Base-by-base conservation (phyloP, 2,329 filamentous ascomycete species). In the Fusarium multiceps region DNA sequence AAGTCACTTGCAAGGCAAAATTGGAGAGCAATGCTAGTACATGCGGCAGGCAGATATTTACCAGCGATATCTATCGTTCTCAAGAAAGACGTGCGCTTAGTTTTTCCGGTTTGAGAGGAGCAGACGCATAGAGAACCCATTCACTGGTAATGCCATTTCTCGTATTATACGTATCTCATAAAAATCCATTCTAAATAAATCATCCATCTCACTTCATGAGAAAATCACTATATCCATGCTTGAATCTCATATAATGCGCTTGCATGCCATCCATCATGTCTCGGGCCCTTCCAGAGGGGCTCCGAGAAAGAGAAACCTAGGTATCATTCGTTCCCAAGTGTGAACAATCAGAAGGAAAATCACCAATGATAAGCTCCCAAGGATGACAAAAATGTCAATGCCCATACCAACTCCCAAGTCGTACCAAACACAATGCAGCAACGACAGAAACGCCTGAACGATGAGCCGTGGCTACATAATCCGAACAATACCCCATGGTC, bases 361-460 rank as follows among this genome's bases (percentile, higher is more conserved):
- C 51, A 51, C 37, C 40, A 65, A 65, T 54, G 63, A 66, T 63
- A 60, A 63, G 51, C 54, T 56, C 53, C 25, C 56, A 66, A 70
- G 59, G 30, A 59, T 47, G 69, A 65, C 59, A 67, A 61, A 56
- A 50, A 50, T 50, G 27, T 9, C 47, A 40, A 66, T 64, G 63
- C 59, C 72, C 47, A 66, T 72, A 51, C 51, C 65, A 76, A 76
- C 73, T 77, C 75, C 74, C 67, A 61, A 73, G 60, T 65, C 65
- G 65, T 72, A 62, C 63, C 59, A 68, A 74, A 68, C 42, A 66
- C 59, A 69, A 64, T 70, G 63, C 67, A 70, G 63, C 59, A 76
- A 71, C 69, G 66, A 71, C 73, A 73, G 55, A 75, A 75, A 74
- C 74, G 72, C 74, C 73, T 57, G 62, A 75, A 69, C 62, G 66